phyloP scores from a whole-genome alignment of 768 basidiomycete genomes.

The Exidia glandulosa region DNA sequence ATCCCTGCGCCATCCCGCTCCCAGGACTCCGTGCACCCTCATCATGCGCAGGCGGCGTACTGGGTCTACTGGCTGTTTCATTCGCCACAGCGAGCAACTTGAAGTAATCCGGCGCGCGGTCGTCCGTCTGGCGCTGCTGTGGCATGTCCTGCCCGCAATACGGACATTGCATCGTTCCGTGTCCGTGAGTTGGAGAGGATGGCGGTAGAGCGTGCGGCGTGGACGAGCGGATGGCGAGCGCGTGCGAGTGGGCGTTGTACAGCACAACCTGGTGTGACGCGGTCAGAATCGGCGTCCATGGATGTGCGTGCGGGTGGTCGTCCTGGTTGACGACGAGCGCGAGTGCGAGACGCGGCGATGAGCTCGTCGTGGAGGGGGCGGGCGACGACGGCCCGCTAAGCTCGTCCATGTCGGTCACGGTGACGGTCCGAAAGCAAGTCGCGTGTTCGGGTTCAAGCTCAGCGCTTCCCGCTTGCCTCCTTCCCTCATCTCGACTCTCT shows the following conservation, averaged over 20 bases:
- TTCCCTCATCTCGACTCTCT: no score
- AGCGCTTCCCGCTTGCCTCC: no score
- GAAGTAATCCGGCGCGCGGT: constrained; percentile 67
- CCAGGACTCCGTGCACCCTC: constrained; percentile 38
- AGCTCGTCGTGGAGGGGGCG: no score
- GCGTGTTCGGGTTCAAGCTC: no score
- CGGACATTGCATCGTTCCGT: constrained; percentile 46
- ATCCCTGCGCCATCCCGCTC: constrained; percentile 80
- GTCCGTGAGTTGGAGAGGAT: constrained; percentile 12
- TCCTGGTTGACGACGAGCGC: constrained; percentile 20
- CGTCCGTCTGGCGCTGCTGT: constrained; percentile 28
- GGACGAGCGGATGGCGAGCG: constrained; percentile 48
- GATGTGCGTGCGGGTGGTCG: constrained; percentile 19
- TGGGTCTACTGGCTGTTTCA: constrained; percentile 44
- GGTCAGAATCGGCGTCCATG: constrained; percentile 76
- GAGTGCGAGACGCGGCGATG: no score
- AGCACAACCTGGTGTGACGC: constrained; percentile 79
- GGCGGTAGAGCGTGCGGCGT: constrained; percentile 2
- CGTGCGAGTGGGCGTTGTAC: constrained; percentile 79
- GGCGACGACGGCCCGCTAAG: no score
- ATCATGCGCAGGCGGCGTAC: constrained; percentile 33
- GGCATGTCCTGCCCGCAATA: constrained; percentile 56
- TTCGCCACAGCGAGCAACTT: constrained; percentile 67
- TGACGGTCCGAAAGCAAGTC: no score
- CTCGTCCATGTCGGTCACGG: no score